Percentiles rank a stretch among this genome's conserved stretches.
These are phyloP conservation scores for Hymenoscyphus linearis DNA, from an alignment of 2,329 filamentous ascomycete species.

Conservation along the genomic window DNA sequence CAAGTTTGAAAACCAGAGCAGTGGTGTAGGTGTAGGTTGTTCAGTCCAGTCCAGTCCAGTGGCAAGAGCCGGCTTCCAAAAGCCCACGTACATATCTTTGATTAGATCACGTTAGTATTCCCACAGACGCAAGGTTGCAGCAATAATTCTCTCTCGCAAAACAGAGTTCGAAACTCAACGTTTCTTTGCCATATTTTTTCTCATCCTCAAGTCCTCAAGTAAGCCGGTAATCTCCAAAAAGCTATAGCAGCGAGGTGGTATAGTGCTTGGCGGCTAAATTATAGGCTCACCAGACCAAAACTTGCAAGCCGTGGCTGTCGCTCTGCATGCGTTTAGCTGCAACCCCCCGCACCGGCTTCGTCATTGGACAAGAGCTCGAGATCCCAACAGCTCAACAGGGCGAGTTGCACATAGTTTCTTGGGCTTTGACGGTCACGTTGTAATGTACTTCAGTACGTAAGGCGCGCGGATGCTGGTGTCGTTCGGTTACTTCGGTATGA, in stretches of 20 bases:
- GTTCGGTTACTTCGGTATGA: background rate
- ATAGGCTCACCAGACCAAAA: constrained; percentile 25
- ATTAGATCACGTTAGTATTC: background rate
- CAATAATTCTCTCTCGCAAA: background rate
- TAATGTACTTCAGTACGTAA: constrained; percentile 4
- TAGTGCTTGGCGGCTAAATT: constrained; percentile 21
- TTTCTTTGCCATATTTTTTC: background rate
- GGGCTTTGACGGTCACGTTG: background rate
- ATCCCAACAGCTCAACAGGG: background rate
- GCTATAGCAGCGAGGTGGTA: constrained; percentile 10
- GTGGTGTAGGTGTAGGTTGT: background rate
- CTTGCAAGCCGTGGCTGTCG: constrained; percentile 18
- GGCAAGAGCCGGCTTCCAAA: background rate
- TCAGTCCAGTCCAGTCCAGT: background rate
- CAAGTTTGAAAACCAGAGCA: background rate
- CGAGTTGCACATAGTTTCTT: background rate
- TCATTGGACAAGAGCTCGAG: constrained; percentile 10
- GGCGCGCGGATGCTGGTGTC: background rate
- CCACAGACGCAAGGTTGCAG: background rate
- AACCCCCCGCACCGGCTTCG: background rate
- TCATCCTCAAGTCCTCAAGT: constrained; percentile 2
- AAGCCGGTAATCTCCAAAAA: constrained; percentile 8
- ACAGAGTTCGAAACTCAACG: background rate
- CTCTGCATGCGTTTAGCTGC: constrained; percentile 13
- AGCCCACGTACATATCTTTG: background rate